Evolutionary conservation across 441 rosid species (phyloP).

Genomic region (Eruca vesicaria): DNA sequence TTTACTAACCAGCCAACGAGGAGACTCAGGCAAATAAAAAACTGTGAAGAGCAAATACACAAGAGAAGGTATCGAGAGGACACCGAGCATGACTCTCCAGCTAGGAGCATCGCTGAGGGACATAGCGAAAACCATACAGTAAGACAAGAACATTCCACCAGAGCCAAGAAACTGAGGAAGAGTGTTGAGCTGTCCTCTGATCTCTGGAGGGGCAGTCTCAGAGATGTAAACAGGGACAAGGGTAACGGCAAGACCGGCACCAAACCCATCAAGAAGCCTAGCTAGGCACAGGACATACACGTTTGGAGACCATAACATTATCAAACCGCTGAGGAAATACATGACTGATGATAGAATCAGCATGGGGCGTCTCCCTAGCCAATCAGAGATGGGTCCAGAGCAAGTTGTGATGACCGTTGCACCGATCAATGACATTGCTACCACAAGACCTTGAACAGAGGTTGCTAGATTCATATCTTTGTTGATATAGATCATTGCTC

Average conservation of each 20-base stretch:
- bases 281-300: slow-evolving; percentile 64
- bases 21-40: slow-evolving; percentile 76
- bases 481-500: slow-evolving; percentile 66
- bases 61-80: slow-evolving; percentile 65
- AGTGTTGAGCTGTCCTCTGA: slow-evolving; percentile 67
- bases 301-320: slow-evolving; percentile 77
- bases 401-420: slow-evolving; percentile 71
- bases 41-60: slow-evolving; percentile 49
- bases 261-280: slow-evolving; percentile 70
- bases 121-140: slow-evolving; percentile 76
- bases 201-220: slow-evolving; percentile 76
- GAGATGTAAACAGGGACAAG: slow-evolving; percentile 74
- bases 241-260: slow-evolving; percentile 71
- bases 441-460: slow-evolving; percentile 69
- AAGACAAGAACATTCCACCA: slow-evolving; percentile 71
- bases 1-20: slow-evolving; percentile 84
- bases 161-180: slow-evolving; percentile 77
- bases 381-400: slow-evolving; percentile 74
- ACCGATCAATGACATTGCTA: slow-evolving; percentile 75
- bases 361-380: slow-evolving; percentile 80
- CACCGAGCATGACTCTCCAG: slow-evolving; percentile 78
- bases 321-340: slow-evolving; percentile 65
- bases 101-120: slow-evolving; percentile 53
- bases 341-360: slow-evolving; percentile 57
- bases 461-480: slow-evolving; percentile 52